Conservation (phyloP, 163 green algal genomes). For the Scenedesmus sp. region DNA sequence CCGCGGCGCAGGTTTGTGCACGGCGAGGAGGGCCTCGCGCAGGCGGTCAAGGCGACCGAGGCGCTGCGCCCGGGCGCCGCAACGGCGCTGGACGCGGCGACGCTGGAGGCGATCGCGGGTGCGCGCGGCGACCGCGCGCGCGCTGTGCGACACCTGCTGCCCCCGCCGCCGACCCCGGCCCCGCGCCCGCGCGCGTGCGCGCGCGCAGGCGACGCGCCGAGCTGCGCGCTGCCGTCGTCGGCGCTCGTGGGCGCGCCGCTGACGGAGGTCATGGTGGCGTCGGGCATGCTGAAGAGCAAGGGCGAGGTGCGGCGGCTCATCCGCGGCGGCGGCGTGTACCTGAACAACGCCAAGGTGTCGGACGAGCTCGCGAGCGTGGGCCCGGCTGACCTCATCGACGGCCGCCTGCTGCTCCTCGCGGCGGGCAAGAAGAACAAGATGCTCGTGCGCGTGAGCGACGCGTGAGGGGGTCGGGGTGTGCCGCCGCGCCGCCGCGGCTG, state of each 20-base stretch:
- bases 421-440: conserved; percentile 99
- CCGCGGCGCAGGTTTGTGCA: conserved; percentile 84
- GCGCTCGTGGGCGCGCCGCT: conserved; percentile 74
- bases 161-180: not conserved
- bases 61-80: conserved; percentile 58
- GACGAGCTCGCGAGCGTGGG: conserved; percentile 75
- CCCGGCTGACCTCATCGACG: conserved; percentile 90
- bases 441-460: conserved; percentile 75
- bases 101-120: conserved; percentile 85
- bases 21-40: conserved; percentile 88
- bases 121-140: not conserved
- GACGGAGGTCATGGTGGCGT: conserved; percentile 83
- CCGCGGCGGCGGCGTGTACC: conserved; percentile 85
- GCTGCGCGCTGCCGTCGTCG: conserved; percentile 46
- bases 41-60: conserved; percentile 89
- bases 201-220: conserved; percentile 34
- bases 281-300: conserved; percentile 89
- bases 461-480: too few species aligned
- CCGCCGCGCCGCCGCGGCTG: too few species aligned
- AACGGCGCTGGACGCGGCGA: conserved; percentile 85
- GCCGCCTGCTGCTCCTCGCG: conserved; percentile 85
- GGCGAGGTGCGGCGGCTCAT: conserved; percentile 76
- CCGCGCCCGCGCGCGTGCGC: not conserved
- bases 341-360: conserved; percentile 95
- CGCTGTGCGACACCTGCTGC: not conserved